A percentile compares a stretch with the other conserved stretches of the same genome.
Conservation (phyloP, 2,329 filamentous ascomycete genomes). For the Aspergillus fischeri region DNA sequence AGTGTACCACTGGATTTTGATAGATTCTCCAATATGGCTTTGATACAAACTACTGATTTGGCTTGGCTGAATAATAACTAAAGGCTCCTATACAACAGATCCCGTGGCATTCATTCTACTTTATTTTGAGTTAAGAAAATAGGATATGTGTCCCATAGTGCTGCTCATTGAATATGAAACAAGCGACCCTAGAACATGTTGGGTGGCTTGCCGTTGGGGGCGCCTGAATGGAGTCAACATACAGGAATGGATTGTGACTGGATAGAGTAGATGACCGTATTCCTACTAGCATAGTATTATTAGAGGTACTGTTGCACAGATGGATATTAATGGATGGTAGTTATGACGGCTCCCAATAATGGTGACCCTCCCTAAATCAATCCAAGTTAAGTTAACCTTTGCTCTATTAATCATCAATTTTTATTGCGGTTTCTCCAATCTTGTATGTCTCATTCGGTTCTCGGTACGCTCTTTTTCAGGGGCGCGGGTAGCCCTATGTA, state of each 20-base stretch:
- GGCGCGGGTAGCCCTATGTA: neutral
- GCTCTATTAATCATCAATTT: neutral
- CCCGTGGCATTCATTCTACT: neutral
- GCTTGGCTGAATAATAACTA: neutral
- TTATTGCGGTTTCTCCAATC: neutral
- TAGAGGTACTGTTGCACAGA: neutral
- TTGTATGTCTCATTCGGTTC: neutral
- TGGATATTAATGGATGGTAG: neutral
- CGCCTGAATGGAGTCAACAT: constrained; percentile 1
- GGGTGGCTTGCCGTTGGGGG: constrained; percentile 9
- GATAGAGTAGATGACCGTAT: neutral
- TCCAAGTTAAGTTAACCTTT: neutral
- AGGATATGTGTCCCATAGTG: neutral
- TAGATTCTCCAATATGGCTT: neutral
- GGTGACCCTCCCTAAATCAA: neutral
- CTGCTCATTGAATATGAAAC: constrained; percentile 8
- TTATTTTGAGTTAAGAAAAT: constrained; percentile 4
- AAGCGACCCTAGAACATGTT: constrained; percentile 1
- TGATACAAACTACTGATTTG: no score
- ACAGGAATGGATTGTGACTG: neutral
- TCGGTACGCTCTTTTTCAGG: neutral
- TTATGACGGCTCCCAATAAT: no score
- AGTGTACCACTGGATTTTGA: no score
- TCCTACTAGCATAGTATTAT: neutral
- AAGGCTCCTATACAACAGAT: neutral